These are phyloP conservation scores for Grosmannia penicillata DNA, from an alignment of 2,329 filamentous ascomycete species.

Conservation along the genomic window DNA sequence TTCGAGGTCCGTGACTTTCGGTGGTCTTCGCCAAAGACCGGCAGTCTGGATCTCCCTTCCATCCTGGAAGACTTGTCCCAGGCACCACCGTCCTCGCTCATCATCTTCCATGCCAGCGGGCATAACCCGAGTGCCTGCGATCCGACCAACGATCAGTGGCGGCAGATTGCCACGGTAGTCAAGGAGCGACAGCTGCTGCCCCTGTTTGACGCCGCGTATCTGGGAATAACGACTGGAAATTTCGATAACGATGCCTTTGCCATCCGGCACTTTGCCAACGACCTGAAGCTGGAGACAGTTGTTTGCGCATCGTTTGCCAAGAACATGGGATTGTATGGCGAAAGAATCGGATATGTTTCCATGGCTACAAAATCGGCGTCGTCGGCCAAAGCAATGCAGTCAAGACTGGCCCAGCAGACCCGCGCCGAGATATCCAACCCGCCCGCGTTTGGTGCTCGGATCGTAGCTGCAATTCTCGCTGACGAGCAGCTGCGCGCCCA, in stretches of 20 bases:
- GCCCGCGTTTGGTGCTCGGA: conserved; percentile 80
- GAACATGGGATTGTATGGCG: conserved; percentile 93
- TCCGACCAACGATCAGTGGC: conserved; percentile 87
- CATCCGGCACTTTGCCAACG: conserved; percentile 79
- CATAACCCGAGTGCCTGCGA: conserved; percentile 98
- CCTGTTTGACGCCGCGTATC: conserved; percentile 96
- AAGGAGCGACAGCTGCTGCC: conserved; percentile 73
- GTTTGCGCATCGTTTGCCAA: conserved; percentile 92
- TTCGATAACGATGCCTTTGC: conserved; percentile 73
- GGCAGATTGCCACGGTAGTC: conserved; percentile 67
- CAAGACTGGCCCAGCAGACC: conserved; percentile 87
- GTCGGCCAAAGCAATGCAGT: conserved; percentile 51
- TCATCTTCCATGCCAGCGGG: conserved; percentile 86
- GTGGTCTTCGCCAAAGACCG: conserved; percentile 29
- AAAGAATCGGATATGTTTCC: conserved; percentile 92
- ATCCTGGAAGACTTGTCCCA: conserved; percentile 57
- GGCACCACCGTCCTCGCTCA: conserved; percentile 65
- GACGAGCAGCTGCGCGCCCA: conserved; percentile 64
- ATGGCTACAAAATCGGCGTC: conserved; percentile 64
- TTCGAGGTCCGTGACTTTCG: conserved; percentile 27
- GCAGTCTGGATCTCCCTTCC: conserved; percentile 80
- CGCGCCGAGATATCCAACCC: conserved; percentile 95
- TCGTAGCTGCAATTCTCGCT: conserved; percentile 71
- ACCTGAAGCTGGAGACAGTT: conserved; percentile 66
- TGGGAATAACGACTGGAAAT: conserved; percentile 89